A percentile compares a stretch with the other conserved stretches of the same genome.
phyloP scores from a whole-genome alignment of 2,329 filamentous ascomycete genomes.

The Aspergillus pseudoviridinutans region DNA sequence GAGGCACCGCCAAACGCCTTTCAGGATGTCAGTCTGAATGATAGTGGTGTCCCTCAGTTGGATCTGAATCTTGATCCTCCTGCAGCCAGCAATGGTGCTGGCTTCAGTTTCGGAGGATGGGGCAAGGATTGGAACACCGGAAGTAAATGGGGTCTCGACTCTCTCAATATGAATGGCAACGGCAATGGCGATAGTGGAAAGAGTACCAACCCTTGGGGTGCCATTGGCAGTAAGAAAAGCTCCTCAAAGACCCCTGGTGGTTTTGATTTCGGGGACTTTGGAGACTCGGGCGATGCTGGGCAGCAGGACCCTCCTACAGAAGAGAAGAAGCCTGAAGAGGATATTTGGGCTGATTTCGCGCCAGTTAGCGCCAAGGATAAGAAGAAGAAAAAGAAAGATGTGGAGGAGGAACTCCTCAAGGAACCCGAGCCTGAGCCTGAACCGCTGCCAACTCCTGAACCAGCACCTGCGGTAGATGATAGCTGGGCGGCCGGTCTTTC shows the following conservation, averaged over 20 bases:
- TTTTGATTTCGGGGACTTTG: slow-evolving; percentile 44
- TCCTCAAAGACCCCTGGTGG: slow-evolving; percentile 32
- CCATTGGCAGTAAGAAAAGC: slow-evolving; percentile 31
- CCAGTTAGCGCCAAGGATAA: slow-evolving; percentile 41
- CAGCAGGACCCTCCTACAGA: slow-evolving; percentile 31
- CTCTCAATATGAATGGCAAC: slow-evolving; percentile 26
- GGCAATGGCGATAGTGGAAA: slow-evolving; percentile 25
- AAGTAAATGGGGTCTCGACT: slow-evolving; percentile 43
- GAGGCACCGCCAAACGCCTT: slow-evolving; percentile 51
- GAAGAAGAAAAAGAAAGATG: slow-evolving; percentile 41
- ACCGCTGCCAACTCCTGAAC: slow-evolving; percentile 14
- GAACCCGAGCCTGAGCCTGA: slow-evolving; percentile 10
- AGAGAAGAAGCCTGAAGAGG: slow-evolving; percentile 36
- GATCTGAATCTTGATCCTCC: slow-evolving; percentile 53
- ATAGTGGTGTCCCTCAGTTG: slow-evolving; percentile 51
- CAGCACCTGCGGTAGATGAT: slow-evolving; percentile 26
- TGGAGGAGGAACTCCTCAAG: background rate
- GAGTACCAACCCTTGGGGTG: slow-evolving; percentile 40
- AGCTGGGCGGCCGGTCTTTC: slow-evolving; percentile 26
- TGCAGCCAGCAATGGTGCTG: slow-evolving; percentile 35
- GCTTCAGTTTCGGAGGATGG: slow-evolving; percentile 54
- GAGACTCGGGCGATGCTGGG: slow-evolving; percentile 16
- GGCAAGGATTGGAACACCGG: slow-evolving; percentile 58
- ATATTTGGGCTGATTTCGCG: slow-evolving; percentile 35
- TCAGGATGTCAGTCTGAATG: slow-evolving; percentile 65